Conservation (phyloP, 148 eudicot genomes). For the Chenopodium berlandieri region DNA sequence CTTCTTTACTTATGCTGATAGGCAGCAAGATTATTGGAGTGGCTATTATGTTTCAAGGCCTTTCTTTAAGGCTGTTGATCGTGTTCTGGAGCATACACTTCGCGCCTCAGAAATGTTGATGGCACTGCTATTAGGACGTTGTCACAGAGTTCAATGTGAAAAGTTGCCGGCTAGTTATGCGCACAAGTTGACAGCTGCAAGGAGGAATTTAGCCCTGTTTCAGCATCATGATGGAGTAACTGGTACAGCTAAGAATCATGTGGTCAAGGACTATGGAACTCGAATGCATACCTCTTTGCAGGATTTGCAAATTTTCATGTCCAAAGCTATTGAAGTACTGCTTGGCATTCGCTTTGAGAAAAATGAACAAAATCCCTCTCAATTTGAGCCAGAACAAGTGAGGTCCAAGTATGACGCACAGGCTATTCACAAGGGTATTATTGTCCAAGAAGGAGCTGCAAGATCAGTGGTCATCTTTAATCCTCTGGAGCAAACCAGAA, state of each 20-base stretch:
- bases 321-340: slow-evolving; percentile 84
- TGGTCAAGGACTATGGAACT: slow-evolving; percentile 85
- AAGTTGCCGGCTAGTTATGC: slow-evolving; percentile 78
- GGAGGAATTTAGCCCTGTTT: slow-evolving; percentile 96
- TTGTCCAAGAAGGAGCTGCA: slow-evolving; percentile 52
- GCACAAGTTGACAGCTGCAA: slow-evolving; percentile 86
- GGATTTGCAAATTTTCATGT: slow-evolving; percentile 93
- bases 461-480: slow-evolving; percentile 82
- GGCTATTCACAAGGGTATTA: slow-evolving; percentile 61
- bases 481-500: slow-evolving; percentile 81
- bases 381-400: slow-evolving; percentile 73
- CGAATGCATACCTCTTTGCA: slow-evolving; percentile 92
- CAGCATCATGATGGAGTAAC: slow-evolving; percentile 99
- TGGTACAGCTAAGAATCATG: slow-evolving; percentile 96
- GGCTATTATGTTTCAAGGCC: slow-evolving; percentile 98
- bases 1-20: slow-evolving; percentile 93
- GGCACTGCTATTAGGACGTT: slow-evolving; percentile 77
- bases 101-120: slow-evolving; percentile 87
- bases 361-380: slow-evolving; percentile 72
- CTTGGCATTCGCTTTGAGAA: slow-evolving; percentile 81
- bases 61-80: slow-evolving; percentile 93
- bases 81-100: slow-evolving; percentile 92
- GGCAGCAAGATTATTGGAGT: slow-evolving; percentile 96
- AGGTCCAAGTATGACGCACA: slow-evolving; percentile 81
- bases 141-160: slow-evolving; percentile 79